A percentile compares a stretch with the other conserved stretches of the same genome.
Evolutionary conservation across 495 filamentous ascomycete genomes (phyloP).

Genomic region (Penicillium canariense): DNA sequence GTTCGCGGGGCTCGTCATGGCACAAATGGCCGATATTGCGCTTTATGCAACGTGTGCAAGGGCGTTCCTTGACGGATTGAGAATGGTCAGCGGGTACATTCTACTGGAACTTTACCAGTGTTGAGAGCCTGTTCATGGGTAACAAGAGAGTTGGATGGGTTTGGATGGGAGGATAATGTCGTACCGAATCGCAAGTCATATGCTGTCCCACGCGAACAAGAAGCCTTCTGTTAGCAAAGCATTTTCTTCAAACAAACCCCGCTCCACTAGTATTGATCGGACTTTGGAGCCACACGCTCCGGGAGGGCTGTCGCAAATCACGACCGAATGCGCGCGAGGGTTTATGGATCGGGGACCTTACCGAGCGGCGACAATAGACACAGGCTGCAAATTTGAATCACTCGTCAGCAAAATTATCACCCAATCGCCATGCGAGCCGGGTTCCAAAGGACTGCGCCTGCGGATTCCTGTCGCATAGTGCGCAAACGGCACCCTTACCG

Average conservation of each 20-base stretch:
- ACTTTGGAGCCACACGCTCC: neutral
- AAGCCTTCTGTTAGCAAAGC: slow-evolving; percentile 35
- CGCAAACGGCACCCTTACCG: slow-evolving; percentile 60
- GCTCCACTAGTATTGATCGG: neutral
- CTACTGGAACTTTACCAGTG: slow-evolving; percentile 6
- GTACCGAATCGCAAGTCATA: slow-evolving; percentile 99
- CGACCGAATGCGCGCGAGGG: neutral
- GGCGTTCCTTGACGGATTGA: slow-evolving; percentile 67
- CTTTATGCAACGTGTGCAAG: slow-evolving; percentile 97
- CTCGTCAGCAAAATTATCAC: slow-evolving; percentile 33
- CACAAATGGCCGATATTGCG: slow-evolving; percentile 98
- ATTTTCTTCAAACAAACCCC: neutral
- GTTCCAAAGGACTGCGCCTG: slow-evolving; percentile 28
- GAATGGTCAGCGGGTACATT: slow-evolving; percentile 29
- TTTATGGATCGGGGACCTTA: slow-evolving; percentile 51
- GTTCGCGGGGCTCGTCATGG: slow-evolving; percentile 92
- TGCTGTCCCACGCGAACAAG: slow-evolving; percentile 63
- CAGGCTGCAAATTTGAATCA: slow-evolving; percentile 64
- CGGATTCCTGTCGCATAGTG: slow-evolving; percentile 33
- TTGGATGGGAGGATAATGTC: slow-evolving; percentile 49
- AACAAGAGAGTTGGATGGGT: slow-evolving; percentile 10
- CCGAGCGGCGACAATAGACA: slow-evolving; percentile 98
- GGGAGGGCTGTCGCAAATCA: slow-evolving; percentile 5
- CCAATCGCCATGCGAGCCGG: slow-evolving; percentile 25
- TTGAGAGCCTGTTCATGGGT: slow-evolving; percentile 25